These are phyloP conservation scores for Babjeviella inositovora DNA, from an alignment of 805 yeast species.

Conservation along the genomic window DNA sequence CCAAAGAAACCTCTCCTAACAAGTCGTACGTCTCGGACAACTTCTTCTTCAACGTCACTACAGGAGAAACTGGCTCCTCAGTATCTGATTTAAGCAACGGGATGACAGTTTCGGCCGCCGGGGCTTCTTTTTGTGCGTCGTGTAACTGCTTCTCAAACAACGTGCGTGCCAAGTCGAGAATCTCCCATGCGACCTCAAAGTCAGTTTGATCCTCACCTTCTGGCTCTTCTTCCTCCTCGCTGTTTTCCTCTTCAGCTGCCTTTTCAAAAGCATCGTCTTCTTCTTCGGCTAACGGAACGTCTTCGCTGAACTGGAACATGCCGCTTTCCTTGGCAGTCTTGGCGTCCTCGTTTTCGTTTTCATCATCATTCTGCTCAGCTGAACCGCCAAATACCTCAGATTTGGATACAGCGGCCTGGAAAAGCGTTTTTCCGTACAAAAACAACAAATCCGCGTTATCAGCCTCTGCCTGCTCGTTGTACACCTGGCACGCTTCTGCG, in stretches of 20 bases:
- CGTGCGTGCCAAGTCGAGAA: slow-evolving; percentile 63
- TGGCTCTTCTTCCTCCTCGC: slow-evolving; percentile 7
- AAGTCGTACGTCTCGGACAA: slow-evolving; percentile 64
- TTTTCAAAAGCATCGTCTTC: slow-evolving; percentile 11
- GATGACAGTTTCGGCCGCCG: slow-evolving; percentile 1
- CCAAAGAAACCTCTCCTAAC: slow-evolving; percentile 81
- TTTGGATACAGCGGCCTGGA: slow-evolving; percentile 57
- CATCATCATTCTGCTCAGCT: slow-evolving; percentile 6
- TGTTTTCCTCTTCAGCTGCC: slow-evolving; percentile 4
- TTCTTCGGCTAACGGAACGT: slow-evolving; percentile 16
- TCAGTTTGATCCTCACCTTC: slow-evolving; percentile 42
- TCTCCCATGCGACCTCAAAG: slow-evolving; percentile 82
- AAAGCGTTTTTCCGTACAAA: slow-evolving; percentile 68
- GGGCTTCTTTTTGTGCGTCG: slow-evolving; percentile 4
- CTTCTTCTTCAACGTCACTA: slow-evolving; percentile 23
- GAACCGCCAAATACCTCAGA: slow-evolving; percentile 62
- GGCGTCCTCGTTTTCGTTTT: slow-evolving; percentile 8
- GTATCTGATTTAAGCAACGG: slow-evolving; percentile 15
- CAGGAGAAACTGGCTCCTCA: slow-evolving; percentile 12
- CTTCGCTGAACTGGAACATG: slow-evolving; percentile 17
- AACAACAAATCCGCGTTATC: slow-evolving; percentile 63
- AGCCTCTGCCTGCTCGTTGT: slow-evolving; percentile 32
- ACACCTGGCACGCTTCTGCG: slow-evolving; percentile 56
- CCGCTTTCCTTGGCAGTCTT: slow-evolving; percentile 5
- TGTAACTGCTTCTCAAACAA: slow-evolving; percentile 33